phyloP scores from a whole-genome alignment of 768 basidiomycete species.

The Pulveroboletus sp. region DNA sequence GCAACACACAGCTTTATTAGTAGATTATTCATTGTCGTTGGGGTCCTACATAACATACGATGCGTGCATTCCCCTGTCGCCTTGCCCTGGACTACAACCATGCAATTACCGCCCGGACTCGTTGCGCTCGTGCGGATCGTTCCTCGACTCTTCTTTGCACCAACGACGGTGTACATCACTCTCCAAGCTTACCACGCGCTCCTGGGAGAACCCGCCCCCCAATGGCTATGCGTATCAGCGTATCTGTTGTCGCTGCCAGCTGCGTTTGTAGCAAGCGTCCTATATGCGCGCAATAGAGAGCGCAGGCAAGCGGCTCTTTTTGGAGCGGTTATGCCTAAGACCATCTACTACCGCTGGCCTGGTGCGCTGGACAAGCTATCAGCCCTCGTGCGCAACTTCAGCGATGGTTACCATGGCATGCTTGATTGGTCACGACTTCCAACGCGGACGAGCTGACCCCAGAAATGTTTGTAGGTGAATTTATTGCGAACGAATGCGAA shows the following conservation, averaged over 20 bases:
- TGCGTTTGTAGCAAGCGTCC: conserved; percentile 13
- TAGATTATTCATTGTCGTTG: no score
- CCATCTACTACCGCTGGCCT: conserved; percentile 33
- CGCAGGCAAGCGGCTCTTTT: conserved; percentile 37
- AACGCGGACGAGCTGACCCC: not conserved
- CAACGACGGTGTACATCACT: conserved; percentile 11
- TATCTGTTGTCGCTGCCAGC: conserved; percentile 26
- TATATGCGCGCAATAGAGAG: conserved; percentile 45
- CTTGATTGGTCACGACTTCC: not conserved
- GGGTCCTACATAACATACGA: no score
- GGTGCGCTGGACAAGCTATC: conserved; percentile 46
- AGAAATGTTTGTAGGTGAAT: conserved; percentile 10
- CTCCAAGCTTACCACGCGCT: conserved; percentile 11
- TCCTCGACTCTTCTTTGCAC: conserved; percentile 22
- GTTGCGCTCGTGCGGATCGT: conserved; percentile 29
- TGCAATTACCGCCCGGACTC: conserved; percentile 29
- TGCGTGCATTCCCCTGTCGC: no score
- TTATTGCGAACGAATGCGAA: conserved; percentile 3
- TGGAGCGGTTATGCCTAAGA: conserved; percentile 45
- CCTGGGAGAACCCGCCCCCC: not conserved
- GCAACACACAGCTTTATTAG: no score
- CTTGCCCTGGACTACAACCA: not conserved
- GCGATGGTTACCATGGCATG: conserved; percentile 47
- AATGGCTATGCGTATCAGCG: conserved; percentile 11
- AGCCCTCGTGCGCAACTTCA: conserved; percentile 35